Conservation (phyloP, 345 rosid species). For the Eucalyptus curtisii region DNA sequence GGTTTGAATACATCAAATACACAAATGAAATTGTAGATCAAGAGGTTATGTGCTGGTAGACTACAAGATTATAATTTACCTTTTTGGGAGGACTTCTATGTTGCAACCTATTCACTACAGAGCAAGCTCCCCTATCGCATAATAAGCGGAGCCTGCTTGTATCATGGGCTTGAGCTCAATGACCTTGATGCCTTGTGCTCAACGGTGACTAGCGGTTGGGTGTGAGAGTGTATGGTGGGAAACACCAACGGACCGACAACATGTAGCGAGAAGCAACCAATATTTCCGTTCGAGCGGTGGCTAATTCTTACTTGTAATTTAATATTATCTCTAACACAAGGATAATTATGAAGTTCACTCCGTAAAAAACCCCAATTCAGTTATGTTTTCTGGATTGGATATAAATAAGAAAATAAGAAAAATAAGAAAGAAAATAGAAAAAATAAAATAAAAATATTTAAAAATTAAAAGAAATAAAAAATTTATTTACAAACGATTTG, state of each 20-base stretch:
- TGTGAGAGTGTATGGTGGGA: neutral
- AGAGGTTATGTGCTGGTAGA: neutral
- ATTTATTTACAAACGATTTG: too few relatives aligned
- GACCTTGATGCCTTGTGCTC: neutral
- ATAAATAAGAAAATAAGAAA: too few relatives aligned
- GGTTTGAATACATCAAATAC: neutral
- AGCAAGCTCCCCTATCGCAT: too few relatives aligned
- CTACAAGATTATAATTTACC: neutral
- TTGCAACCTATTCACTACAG: rapidly evolving
- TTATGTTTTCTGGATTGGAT: rapidly evolving
- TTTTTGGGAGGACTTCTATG: neutral
- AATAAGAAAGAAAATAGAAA: too few relatives aligned
- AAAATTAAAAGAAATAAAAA: too few relatives aligned
- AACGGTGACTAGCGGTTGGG: neutral
- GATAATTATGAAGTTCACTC: neutral
- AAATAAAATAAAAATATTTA: too few relatives aligned
- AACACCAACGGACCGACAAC: neutral
- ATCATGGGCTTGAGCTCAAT: neutral
- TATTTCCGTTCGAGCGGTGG: rapidly evolving
- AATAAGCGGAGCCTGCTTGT: neutral
- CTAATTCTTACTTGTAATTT: rapidly evolving
- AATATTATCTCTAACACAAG: neutral
- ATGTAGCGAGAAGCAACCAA: neutral
- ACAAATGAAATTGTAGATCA: neutral
- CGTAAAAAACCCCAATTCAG: neutral